These are phyloP conservation scores for Escallonia rubra DNA, from an alignment of 129 eudicot species.

Conservation along the genomic window DNA sequence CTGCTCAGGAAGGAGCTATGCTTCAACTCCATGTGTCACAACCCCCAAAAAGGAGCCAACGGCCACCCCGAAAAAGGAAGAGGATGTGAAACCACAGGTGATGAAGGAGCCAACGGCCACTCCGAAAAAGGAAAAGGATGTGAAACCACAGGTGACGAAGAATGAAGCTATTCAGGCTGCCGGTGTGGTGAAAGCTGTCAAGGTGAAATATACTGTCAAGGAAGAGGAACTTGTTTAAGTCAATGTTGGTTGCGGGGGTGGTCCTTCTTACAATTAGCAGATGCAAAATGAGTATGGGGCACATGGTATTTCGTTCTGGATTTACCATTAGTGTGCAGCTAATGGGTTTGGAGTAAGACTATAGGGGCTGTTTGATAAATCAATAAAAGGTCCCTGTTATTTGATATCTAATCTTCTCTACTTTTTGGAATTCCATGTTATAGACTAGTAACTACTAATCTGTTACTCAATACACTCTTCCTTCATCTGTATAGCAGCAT, in stretches of 20 bases:
- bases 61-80: not conserved
- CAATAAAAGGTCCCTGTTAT: no score
- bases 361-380: no score
- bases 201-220: not conserved
- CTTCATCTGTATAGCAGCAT: no score
- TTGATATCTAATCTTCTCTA: no score
- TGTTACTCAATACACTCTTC: no score
- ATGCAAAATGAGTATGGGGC: no score
- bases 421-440: no score
- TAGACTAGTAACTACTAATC: no score
- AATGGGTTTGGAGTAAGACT: no score
- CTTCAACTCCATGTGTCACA: not conserved
- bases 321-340: no score
- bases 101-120: not conserved
- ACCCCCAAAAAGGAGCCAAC: not conserved
- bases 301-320: no score
- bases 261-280: no score
- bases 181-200: not conserved
- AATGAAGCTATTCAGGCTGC: not conserved
- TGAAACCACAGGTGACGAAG: not conserved
- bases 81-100: not conserved
- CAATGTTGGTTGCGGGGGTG: not conserved
- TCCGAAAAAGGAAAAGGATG: not conserved
- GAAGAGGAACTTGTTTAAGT: not conserved
- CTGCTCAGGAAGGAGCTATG: not conserved